Percentiles rank a stretch among this genome's conserved stretches.
Conservation (phyloP, 768 basidiomycete species). For the Mycena vulgaris region DNA sequence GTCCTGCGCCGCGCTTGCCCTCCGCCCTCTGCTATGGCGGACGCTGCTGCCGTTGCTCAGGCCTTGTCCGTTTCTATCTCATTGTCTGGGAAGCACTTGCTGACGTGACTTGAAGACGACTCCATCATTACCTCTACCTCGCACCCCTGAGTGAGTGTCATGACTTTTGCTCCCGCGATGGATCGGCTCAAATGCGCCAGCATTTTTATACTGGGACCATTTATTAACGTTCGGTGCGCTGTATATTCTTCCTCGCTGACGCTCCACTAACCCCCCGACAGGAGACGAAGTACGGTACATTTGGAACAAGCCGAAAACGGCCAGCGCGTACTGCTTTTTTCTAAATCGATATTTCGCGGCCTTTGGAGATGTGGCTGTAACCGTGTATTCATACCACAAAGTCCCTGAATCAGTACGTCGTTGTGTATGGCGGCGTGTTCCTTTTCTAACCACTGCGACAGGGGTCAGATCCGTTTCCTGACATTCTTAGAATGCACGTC, state of each 20-base stretch:
- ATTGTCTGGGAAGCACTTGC: too few relatives aligned
- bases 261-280: conserved; percentile 25
- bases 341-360: conserved; percentile 66
- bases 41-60: too few relatives aligned
- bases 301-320: conserved; percentile 59
- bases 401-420: conserved; percentile 26
- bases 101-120: background rate
- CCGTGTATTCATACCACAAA: conserved; percentile 48
- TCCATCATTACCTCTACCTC: conserved; percentile 32
- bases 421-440: background rate
- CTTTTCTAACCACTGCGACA: background rate
- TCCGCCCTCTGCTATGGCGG: too few relatives aligned
- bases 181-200: conserved; percentile 37
- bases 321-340: conserved; percentile 62
- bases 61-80: too few relatives aligned
- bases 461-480: background rate
- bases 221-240: conserved; percentile 51
- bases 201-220: conserved; percentile 58
- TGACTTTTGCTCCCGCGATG: too few relatives aligned
- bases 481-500: background rate
- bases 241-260: conserved; percentile 4
- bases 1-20: too few relatives aligned
- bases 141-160: conserved; percentile 54
- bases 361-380: conserved; percentile 53
- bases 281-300: conserved; percentile 59